These are phyloP conservation scores for Begonia peltatifolia DNA, from an alignment of 306 rosid genomes.

Conservation along the genomic window DNA sequence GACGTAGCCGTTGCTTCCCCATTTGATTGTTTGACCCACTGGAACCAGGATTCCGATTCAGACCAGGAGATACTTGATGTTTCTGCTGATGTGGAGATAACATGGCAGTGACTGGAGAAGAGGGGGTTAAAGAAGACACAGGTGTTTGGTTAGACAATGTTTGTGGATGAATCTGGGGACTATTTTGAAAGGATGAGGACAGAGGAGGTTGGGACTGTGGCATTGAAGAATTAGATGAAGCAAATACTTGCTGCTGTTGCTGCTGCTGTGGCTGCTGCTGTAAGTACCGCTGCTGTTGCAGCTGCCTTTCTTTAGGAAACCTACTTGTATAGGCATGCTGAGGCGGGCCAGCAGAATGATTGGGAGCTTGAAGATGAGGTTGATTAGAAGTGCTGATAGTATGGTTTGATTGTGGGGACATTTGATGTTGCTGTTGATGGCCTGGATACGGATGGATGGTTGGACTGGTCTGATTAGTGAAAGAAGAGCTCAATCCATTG, in stretches of 20 bases:
- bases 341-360: constrained; percentile 46
- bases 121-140: constrained; percentile 9
- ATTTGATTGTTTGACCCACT: constrained; percentile 53
- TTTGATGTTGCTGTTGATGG: constrained; percentile 71
- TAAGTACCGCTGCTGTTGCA: constrained; percentile 43
- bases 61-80: constrained; percentile 73
- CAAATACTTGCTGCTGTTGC: constrained; percentile 18
- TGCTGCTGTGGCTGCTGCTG: constrained; percentile 51
- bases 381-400: constrained; percentile 47
- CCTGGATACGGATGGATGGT: constrained; percentile 57
- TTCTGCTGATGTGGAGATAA: constrained; percentile 79
- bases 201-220: constrained; percentile 46
- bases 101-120: constrained; percentile 47
- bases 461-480: constrained; percentile 58
- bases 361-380: constrained; percentile 66
- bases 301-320: constrained; percentile 59
- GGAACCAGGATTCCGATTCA: constrained; percentile 45
- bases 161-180: constrained; percentile 56
- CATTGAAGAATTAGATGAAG: constrained; percentile 47
- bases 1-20: constrained; percentile 66
- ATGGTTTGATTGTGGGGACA: constrained; percentile 69
- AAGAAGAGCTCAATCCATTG: constrained; percentile 69
- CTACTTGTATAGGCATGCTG: constrained; percentile 60
- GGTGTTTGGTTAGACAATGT: constrained; percentile 54
- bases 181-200: constrained; percentile 47